A percentile compares a stretch with the other conserved stretches of the same genome.
Conservation (phyloP, 768 basidiomycete genomes). For the Rhizopogon vesiculosus region DNA sequence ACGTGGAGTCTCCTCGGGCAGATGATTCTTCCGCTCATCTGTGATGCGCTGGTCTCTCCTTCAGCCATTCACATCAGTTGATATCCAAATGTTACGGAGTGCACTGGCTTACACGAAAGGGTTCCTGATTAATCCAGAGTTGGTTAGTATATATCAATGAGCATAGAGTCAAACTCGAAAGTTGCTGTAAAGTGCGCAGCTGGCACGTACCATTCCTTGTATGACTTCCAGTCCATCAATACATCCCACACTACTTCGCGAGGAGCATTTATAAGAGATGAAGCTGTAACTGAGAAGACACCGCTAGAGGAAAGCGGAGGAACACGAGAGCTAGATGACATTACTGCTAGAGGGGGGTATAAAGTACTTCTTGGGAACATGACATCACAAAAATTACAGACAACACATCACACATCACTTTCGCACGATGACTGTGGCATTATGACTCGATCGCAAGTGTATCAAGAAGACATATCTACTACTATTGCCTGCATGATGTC, state of each 20-base stretch:
- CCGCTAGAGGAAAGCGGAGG: slow-evolving; percentile 37
- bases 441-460: too few species aligned
- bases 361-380: too few species aligned
- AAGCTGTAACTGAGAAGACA: slow-evolving; percentile 45
- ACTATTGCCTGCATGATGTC: too few species aligned
- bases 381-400: too few species aligned
- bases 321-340: slow-evolving; percentile 13
- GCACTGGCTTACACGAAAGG: slow-evolving; percentile 50
- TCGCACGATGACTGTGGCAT: too few species aligned
- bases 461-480: too few species aligned
- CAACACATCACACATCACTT: too few species aligned
- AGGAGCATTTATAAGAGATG: slow-evolving; percentile 56
- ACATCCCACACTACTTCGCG: slow-evolving; percentile 56
- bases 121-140: slow-evolving; percentile 42
- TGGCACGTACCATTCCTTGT: slow-evolving; percentile 50
- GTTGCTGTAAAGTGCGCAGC: background rate
- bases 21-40: slow-evolving; percentile 35
- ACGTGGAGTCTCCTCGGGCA: slow-evolving; percentile 40
- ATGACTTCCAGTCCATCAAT: slow-evolving; percentile 56
- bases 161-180: background rate
- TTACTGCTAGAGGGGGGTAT: background rate
- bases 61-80: background rate
- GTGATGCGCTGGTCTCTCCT: slow-evolving; percentile 49
- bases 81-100: background rate
- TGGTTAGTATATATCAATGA: slow-evolving; percentile 1